These are phyloP conservation scores for Irpex rosettiformis DNA, from an alignment of 1,284 basidiomycete genomes.

Conservation along the genomic window DNA sequence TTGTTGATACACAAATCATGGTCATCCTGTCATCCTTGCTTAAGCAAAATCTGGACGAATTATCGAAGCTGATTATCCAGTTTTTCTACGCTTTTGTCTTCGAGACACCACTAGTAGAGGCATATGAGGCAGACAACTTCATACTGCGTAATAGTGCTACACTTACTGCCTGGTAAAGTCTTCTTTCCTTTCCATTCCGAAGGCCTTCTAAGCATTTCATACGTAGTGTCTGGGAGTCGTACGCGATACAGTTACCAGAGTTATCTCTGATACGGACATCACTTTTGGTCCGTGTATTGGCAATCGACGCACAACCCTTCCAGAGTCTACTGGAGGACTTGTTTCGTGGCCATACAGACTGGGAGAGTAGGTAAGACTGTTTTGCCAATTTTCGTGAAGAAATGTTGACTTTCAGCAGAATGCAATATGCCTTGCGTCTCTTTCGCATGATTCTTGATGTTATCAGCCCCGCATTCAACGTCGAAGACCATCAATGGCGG, in stretches of 20 bases:
- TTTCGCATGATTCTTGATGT: conserved; percentile 65
- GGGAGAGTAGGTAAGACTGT: conserved; percentile 45
- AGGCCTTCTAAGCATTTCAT: background rate
- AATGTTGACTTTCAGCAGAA: conserved; percentile 21
- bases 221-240: conserved; percentile 61
- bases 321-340: conserved; percentile 41
- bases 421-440: conserved; percentile 42
- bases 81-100: conserved; percentile 59
- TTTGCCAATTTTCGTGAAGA: no score
- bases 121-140: conserved; percentile 69
- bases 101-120: conserved; percentile 54
- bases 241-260: conserved; percentile 51
- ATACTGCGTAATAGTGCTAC: conserved; percentile 55
- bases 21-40: conserved; percentile 50
- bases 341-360: conserved; percentile 32
- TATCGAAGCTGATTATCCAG: conserved; percentile 53
- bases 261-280: conserved; percentile 48
- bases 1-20: conserved; percentile 54
- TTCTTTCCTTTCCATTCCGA: background rate
- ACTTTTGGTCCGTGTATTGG: conserved; percentile 55
- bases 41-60: conserved; percentile 43
- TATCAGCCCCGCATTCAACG: conserved; percentile 52
- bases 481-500: conserved; percentile 66
- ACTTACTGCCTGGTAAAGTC: conserved; percentile 51
- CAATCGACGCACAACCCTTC: conserved; percentile 61